Percentiles rank a stretch among this genome's conserved stretches.
Conservation (phyloP, 192 early-diverging fungal species). For the Linnemannia elongata region DNA sequence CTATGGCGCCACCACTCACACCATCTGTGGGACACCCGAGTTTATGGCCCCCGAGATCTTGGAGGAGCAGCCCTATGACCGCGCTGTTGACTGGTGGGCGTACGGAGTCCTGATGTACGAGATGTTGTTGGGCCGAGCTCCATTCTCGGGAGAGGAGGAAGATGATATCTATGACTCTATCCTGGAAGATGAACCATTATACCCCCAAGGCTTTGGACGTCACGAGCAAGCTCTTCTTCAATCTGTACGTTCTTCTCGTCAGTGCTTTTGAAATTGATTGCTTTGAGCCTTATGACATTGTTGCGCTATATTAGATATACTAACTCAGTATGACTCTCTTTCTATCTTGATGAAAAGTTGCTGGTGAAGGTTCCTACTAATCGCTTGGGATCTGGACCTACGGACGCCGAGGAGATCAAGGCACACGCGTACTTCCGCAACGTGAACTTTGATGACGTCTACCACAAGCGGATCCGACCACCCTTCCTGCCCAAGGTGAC, state of each 20-base stretch:
- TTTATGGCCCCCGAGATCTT: constrained; percentile 99
- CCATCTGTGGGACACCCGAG: constrained; percentile 99
- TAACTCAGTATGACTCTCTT: not conserved
- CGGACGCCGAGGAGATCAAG: constrained; percentile 80
- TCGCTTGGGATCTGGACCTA: constrained; percentile 71
- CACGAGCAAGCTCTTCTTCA: constrained; percentile 65
- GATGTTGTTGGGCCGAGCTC: constrained; percentile 92
- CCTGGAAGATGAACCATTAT: constrained; percentile 94
- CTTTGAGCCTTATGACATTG: not conserved
- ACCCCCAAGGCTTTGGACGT: constrained; percentile 70
- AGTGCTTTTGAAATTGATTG: not conserved
- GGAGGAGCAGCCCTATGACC: constrained; percentile 92
- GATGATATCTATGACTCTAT: constrained; percentile 99
- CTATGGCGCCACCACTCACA: constrained; percentile 87
- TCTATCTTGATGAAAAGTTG: constrained; percentile 33
- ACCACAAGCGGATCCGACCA: constrained; percentile 72
- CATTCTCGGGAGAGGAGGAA: constrained; percentile 96
- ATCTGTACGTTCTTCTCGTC: constrained; percentile 43
- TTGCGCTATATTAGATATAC: not conserved
- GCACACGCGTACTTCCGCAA: constrained; percentile 81
- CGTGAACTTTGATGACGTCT: constrained; percentile 86
- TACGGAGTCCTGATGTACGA: constrained; percentile 89
- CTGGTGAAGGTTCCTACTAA: constrained; percentile 68
- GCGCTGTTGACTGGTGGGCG: constrained; percentile 99
- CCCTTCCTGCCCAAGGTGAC: constrained; percentile 76